Conservation (phyloP, 805 yeast genomes). For the Saccharomycopsis synnaedendra region DNA sequence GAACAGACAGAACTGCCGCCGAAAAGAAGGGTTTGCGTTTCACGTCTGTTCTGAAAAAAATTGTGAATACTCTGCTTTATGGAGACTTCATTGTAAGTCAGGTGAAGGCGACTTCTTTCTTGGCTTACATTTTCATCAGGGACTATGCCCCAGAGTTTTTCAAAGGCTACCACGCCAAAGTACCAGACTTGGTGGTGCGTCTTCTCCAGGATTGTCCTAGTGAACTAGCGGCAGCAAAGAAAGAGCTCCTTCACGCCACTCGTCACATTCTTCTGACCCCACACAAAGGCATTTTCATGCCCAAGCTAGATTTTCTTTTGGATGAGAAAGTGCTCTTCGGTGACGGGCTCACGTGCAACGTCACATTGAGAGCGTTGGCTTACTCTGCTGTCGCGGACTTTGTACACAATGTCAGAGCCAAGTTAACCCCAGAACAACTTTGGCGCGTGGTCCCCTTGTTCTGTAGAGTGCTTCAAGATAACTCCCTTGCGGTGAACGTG, state of each 20-base stretch:
- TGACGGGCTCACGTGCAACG: slow-evolving; percentile 83
- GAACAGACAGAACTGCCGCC: slow-evolving; percentile 46
- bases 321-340: slow-evolving; percentile 86
- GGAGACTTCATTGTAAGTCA: slow-evolving; percentile 88
- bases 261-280: slow-evolving; percentile 91
- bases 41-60: slow-evolving; percentile 63
- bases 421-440: slow-evolving; percentile 70
- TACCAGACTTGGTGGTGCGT: slow-evolving; percentile 82
- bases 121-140: slow-evolving; percentile 85
- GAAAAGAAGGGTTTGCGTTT: slow-evolving; percentile 45
- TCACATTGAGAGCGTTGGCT: slow-evolving; percentile 84
- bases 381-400: slow-evolving; percentile 94
- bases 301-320: slow-evolving; percentile 75
- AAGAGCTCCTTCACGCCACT: slow-evolving; percentile 87
- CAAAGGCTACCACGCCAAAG: slow-evolving; percentile 41
- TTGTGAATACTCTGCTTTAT: slow-evolving; percentile 66
- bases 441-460: slow-evolving; percentile 81
- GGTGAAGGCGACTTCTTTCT: slow-evolving; percentile 89
- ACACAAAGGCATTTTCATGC: slow-evolving; percentile 67
- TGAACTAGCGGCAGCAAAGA: slow-evolving; percentile 81
- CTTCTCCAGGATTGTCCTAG: slow-evolving; percentile 92
- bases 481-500: slow-evolving; percentile 71
- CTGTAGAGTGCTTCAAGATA: slow-evolving; percentile 71
- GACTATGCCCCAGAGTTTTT: slow-evolving; percentile 63
- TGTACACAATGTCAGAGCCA: slow-evolving; percentile 82